phyloP scores from a whole-genome alignment of 495 filamentous ascomycete genomes.

The Alectoria sarmentosa region DNA sequence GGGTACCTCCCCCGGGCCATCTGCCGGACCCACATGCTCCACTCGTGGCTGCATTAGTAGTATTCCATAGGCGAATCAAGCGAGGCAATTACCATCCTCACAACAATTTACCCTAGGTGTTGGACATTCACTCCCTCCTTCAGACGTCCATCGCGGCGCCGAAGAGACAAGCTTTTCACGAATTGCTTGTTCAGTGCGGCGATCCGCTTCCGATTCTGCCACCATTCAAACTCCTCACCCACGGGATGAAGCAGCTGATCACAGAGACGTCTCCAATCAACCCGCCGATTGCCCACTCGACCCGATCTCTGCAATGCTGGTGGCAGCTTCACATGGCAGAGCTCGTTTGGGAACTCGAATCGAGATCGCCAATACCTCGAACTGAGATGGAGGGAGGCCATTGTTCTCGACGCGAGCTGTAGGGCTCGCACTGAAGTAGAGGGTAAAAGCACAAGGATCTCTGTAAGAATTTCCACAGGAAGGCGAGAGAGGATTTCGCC shows the following conservation, averaged over 20 bases:
- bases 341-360: constrained; percentile 2
- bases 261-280: neutral
- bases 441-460: constrained; percentile 2
- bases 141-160: neutral
- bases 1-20: too few species aligned
- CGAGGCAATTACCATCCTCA: too few species aligned
- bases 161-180: neutral
- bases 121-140: too few species aligned
- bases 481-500: neutral
- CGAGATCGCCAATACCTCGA: neutral
- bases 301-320: neutral
- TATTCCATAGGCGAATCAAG: too few species aligned
- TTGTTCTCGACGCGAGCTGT: neutral
- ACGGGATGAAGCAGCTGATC: constrained; percentile 6
- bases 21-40: too few species aligned
- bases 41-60: too few species aligned
- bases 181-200: neutral
- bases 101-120: too few species aligned
- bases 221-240: neutral
- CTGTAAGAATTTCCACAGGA: neutral
- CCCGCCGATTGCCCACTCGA: neutral
- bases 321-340: constrained; percentile 4
- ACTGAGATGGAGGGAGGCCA: neutral
- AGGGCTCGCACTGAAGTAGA: neutral
- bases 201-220: neutral